These are phyloP conservation scores for Leptographium wingfieldii DNA, from an alignment of 2,329 filamentous ascomycete genomes.

Conservation along the genomic window DNA sequence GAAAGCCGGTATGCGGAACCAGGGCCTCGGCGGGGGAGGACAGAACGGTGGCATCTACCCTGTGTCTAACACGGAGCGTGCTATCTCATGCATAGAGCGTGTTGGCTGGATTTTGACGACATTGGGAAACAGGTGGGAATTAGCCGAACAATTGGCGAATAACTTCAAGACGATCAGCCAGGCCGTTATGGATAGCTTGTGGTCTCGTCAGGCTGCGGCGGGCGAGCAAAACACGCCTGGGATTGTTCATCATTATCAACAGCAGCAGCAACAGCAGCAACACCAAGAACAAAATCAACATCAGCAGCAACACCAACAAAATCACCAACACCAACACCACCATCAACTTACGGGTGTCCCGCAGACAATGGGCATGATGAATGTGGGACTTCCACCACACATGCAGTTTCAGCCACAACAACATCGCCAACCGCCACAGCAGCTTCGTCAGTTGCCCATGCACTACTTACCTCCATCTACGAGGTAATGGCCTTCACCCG, in stretches of 20 bases:
- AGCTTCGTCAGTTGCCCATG: not conserved
- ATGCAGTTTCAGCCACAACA: conserved; percentile 7
- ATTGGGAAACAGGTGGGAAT: conserved; percentile 48
- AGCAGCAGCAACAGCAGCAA: not conserved
- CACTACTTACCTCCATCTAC: not conserved
- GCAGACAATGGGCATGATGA: not conserved
- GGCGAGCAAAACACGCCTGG: not conserved
- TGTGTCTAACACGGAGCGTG: conserved; percentile 39
- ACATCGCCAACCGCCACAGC: conserved; percentile 1
- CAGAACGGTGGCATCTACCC: conserved; percentile 10
- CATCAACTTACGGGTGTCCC: not conserved
- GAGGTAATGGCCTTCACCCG: not conserved
- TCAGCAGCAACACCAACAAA: too few relatives aligned
- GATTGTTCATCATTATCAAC: not conserved
- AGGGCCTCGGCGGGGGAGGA: conserved; percentile 10
- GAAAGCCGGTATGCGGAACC: conserved; percentile 12
- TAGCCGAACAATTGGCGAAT: conserved; percentile 38
- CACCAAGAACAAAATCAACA: too few relatives aligned
- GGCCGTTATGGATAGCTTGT: conserved; percentile 30
- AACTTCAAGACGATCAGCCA: conserved; percentile 39
- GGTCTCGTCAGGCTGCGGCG: conserved; percentile 20
- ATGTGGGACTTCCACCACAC: not conserved
- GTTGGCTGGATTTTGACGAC: conserved; percentile 39
- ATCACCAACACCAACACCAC: not conserved
- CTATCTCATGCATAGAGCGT: conserved; percentile 40